Percentiles rank a stretch among this genome's conserved stretches.
Evolutionary conservation across 257 asterid genomes (phyloP).

Genomic region (Solanum dulcamara): DNA sequence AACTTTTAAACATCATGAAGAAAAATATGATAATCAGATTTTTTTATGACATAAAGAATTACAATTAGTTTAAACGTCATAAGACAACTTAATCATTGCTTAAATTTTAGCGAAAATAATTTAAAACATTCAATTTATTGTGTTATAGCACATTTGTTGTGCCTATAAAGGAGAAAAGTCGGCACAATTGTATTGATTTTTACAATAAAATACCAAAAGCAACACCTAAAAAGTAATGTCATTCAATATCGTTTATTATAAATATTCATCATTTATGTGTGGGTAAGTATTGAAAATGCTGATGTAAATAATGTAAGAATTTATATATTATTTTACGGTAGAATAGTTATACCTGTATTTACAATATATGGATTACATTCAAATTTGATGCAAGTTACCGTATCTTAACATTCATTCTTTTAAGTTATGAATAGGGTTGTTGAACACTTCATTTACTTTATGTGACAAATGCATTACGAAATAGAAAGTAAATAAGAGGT

Average conservation of each 20-base stretch:
- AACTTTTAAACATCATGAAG: background rate
- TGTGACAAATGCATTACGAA: background rate
- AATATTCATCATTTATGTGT: too few species aligned
- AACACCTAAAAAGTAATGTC: background rate
- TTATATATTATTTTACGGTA: background rate
- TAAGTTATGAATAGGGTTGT: background rate
- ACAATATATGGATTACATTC: background rate
- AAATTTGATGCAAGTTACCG: background rate
- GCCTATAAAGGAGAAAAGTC: background rate
- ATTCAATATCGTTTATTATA: background rate
- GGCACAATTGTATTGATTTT: background rate
- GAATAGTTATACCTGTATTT: background rate
- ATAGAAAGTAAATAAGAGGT: background rate
- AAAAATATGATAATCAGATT: too few species aligned
- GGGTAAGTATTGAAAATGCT: background rate
- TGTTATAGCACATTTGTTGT: background rate
- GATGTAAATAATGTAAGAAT: background rate
- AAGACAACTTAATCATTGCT: background rate
- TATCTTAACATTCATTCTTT: background rate
- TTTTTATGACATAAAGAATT: background rate
- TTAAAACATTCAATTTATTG: background rate
- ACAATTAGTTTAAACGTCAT: background rate
- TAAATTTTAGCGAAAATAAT: background rate
- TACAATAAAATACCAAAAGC: background rate
- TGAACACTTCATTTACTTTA: background rate